Conservation (phyloP, 129 eudicot species). For the Saussurea involucrata region DNA sequence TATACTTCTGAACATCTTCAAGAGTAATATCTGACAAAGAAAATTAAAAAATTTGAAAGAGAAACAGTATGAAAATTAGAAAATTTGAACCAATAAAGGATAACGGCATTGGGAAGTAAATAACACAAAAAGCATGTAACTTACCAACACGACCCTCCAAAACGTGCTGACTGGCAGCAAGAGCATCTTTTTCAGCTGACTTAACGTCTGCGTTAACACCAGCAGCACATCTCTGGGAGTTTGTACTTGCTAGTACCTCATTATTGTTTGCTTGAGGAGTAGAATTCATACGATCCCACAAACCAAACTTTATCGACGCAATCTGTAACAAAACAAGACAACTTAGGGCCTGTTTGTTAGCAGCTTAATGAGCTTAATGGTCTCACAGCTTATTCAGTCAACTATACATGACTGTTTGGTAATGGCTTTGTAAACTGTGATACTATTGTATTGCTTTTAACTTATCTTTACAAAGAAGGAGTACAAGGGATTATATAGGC, state of each 20-base stretch:
- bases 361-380: too few species aligned
- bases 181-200: constrained; percentile 25
- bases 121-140: constrained; percentile 12
- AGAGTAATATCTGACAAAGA: constrained; percentile 58
- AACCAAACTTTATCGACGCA: constrained; percentile 63
- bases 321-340: constrained; percentile 49
- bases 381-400: too few species aligned
- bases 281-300: constrained; percentile 70
- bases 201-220: constrained; percentile 46
- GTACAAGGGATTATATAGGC: too few species aligned
- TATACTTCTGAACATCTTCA: constrained; percentile 57
- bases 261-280: constrained; percentile 34
- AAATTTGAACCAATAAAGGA: neutral
- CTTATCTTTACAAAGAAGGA: too few species aligned
- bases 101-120: neutral
- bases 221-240: constrained; percentile 21
- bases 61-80: neutral
- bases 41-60: too few species aligned
- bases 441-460: too few species aligned
- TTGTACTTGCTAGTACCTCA: constrained; percentile 15
- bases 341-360: too few species aligned
- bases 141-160: constrained; percentile 31
- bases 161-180: constrained; percentile 15
- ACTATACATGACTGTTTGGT: too few species aligned
- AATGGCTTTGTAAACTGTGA: too few species aligned